Conservation (phyloP, 1,284 basidiomycete genomes). For the Cutaneotrichosporon sp. region DNA sequence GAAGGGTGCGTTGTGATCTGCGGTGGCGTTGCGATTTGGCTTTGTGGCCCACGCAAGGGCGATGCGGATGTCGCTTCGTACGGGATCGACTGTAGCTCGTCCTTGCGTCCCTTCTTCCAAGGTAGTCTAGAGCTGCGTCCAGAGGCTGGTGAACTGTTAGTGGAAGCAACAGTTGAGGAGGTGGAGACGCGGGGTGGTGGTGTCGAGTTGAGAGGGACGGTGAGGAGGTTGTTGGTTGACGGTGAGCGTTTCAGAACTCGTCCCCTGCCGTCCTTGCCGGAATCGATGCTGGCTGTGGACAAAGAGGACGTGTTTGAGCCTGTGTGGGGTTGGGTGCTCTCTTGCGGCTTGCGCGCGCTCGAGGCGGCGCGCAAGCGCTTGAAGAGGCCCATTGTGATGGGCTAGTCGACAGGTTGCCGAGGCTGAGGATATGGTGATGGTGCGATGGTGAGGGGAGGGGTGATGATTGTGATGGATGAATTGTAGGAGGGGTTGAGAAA, state of each 20-base stretch:
- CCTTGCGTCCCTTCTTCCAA: conserved; percentile 2
- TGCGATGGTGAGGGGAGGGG: not conserved
- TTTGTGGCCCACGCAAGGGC: not conserved
- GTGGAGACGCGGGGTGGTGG: not conserved
- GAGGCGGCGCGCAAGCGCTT: conserved; percentile 15
- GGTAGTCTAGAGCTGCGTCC: not conserved
- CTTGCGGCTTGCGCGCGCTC: conserved; percentile 4
- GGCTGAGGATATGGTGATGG: not conserved
- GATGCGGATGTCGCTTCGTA: not conserved
- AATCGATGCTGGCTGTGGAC: not conserved
- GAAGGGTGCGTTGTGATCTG: not conserved
- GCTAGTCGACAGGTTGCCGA: not conserved
- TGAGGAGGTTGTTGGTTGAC: conserved; percentile 5
- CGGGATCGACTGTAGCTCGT: conserved; percentile 1
- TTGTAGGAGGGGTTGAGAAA: too few species aligned
- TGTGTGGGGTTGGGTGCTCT: not conserved
- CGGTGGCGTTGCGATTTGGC: not conserved
- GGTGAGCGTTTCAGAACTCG: not conserved
- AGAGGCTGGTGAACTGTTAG: not conserved
- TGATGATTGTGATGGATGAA: too few species aligned
- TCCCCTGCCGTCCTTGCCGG: not conserved
- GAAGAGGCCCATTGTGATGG: conserved; percentile 16
- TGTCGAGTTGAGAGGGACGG: not conserved
- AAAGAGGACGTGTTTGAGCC: not conserved
- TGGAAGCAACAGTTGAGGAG: not conserved